Evolutionary conservation across 2,329 filamentous ascomycete species (phyloP).

Genomic region (Tympanopsis confertula): DNA sequence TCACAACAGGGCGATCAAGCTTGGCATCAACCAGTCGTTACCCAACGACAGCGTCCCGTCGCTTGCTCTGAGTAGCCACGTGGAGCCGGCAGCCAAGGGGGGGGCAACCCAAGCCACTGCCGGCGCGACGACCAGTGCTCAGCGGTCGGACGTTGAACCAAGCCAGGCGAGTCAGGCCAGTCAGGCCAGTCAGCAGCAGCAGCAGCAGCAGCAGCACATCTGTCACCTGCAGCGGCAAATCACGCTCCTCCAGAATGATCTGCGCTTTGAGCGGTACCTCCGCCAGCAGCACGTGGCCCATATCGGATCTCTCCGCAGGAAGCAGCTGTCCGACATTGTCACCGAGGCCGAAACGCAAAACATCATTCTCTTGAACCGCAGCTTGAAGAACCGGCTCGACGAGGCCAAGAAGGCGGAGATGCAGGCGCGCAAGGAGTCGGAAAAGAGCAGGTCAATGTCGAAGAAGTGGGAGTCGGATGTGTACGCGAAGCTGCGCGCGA

Average conservation of each 20-base stretch:
- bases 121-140: conserved; percentile 10
- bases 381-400: conserved; percentile 59
- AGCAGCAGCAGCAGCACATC: conserved; percentile 22
- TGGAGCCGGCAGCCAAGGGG: conserved; percentile 19
- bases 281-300: conserved; percentile 75
- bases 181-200: conserved; percentile 3
- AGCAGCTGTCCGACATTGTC: conserved; percentile 65
- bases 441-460: conserved; percentile 59
- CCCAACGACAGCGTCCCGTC: conserved; percentile 47
- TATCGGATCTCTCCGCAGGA: conserved; percentile 66
- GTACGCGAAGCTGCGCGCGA: conserved; percentile 48
- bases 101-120: conserved; percentile 11
- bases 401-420: conserved; percentile 61
- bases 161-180: conserved; percentile 10
- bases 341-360: conserved; percentile 76
- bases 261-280: conserved; percentile 74
- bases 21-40: conserved; percentile 39
- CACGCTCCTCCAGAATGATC: conserved; percentile 66
- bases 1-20: conserved; percentile 45
- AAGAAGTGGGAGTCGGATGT: conserved; percentile 71
- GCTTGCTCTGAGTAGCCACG: conserved; percentile 36
- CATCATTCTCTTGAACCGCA: conserved; percentile 64
- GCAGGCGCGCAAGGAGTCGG: conserved; percentile 60
- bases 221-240: conserved; percentile 60
- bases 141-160: conserved; percentile 12